A percentile compares a stretch with the other conserved stretches of the same genome.
Conservation (phyloP, 2,329 filamentous ascomycete species). For the Monosporascus sp. region DNA sequence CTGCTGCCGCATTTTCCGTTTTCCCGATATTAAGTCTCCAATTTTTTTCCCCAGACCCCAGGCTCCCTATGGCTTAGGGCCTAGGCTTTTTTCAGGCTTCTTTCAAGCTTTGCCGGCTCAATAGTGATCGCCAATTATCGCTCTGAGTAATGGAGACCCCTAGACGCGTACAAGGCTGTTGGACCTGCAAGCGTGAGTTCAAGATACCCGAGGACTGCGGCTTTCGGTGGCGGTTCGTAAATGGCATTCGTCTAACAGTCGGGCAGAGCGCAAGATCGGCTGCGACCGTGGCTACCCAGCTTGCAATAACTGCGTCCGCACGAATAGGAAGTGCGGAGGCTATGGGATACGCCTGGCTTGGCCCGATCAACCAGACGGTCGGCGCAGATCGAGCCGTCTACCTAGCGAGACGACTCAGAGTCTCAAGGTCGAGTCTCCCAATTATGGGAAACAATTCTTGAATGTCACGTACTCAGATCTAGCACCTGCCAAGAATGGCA, state of each 20-base stretch:
- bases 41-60: background rate
- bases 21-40: background rate
- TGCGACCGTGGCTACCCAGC: conserved; percentile 38
- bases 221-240: conserved; percentile 7
- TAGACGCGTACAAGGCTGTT: conserved; percentile 33
- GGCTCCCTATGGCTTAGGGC: conserved; percentile 11
- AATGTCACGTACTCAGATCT: conserved; percentile 35
- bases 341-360: conserved; percentile 42
- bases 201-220: background rate
- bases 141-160: conserved; percentile 23
- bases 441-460: conserved; percentile 33
- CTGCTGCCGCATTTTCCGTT: background rate
- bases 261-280: conserved; percentile 40
- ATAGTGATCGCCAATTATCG: conserved; percentile 1
- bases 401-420: conserved; percentile 27
- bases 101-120: conserved; percentile 16
- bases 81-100: conserved; percentile 9
- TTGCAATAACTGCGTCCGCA: conserved; percentile 39
- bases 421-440: conserved; percentile 18
- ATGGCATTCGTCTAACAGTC: conserved; percentile 8
- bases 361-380: conserved; percentile 42
- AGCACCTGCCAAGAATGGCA: conserved; percentile 24
- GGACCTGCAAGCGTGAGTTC: conserved; percentile 39
- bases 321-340: conserved; percentile 36
- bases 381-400: conserved; percentile 27